phyloP scores from a whole-genome alignment of 495 filamentous ascomycete genomes.

The Neurospora tetraspora region DNA sequence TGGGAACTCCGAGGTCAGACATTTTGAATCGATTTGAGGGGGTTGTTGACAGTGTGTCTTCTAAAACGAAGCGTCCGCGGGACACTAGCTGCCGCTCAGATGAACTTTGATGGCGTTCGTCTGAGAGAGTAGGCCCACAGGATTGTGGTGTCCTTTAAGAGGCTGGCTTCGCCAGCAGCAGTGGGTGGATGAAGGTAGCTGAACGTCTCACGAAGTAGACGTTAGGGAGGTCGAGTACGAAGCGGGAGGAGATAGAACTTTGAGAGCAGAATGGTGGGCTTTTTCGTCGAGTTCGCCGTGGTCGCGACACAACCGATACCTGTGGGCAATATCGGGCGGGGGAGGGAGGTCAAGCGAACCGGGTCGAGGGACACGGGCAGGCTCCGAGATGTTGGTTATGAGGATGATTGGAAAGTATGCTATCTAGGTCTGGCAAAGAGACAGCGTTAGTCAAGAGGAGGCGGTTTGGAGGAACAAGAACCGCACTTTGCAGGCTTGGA shows the following conservation, averaged over 20 bases:
- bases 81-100: conserved; percentile 73
- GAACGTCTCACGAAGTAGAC: conserved; percentile 47
- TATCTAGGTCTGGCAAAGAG: conserved; percentile 70
- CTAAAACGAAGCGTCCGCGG: conserved; percentile 37
- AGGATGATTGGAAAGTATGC: conserved; percentile 38
- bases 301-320: conserved; percentile 79
- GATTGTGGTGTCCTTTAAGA: conserved; percentile 36
- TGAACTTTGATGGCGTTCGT: conserved; percentile 77
- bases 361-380: conserved; percentile 3
- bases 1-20: conserved; percentile 71
- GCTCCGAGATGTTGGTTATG: conserved; percentile 3
- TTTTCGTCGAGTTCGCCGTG: conserved; percentile 47
- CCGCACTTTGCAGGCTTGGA: conserved; percentile 93
- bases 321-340: conserved; percentile 59
- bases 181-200: conserved; percentile 21
- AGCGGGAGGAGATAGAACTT: conserved; percentile 72
- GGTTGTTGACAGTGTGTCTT: conserved; percentile 13
- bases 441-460: conserved; percentile 4
- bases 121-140: conserved; percentile 95
- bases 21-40: conserved; percentile 46
- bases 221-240: conserved; percentile 84
- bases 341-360: conserved; percentile 1
- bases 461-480: background rate
- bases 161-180: conserved; percentile 52
- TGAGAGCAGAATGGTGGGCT: conserved; percentile 78